Evolutionary conservation across 805 yeast species (phyloP).

Genomic region (Kazachstania martiniae): DNA sequence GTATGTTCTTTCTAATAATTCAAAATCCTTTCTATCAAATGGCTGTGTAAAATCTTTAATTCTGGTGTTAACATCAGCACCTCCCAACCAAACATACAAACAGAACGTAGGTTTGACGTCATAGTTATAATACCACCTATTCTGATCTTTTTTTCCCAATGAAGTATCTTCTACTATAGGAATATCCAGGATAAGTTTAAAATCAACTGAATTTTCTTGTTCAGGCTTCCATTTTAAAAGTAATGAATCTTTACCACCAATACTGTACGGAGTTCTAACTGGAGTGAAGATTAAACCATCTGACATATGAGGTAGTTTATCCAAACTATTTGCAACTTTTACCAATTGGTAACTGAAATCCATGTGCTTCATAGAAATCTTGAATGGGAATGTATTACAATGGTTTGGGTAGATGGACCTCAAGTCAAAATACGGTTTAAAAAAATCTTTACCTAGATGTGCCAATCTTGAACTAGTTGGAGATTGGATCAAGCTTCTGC

Average conservation of each 20-base stretch:
- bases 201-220: slow-evolving; percentile 89
- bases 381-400: slow-evolving; percentile 71
- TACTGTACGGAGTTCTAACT: slow-evolving; percentile 72
- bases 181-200: slow-evolving; percentile 44
- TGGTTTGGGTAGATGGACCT: slow-evolving; percentile 62
- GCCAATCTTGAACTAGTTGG: slow-evolving; percentile 77
- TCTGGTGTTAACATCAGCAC: slow-evolving; percentile 26
- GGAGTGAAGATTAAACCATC: slow-evolving; percentile 95
- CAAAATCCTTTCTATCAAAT: slow-evolving; percentile 23
- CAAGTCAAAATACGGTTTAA: slow-evolving; percentile 68
- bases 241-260: slow-evolving; percentile 74
- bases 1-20: slow-evolving; percentile 36
- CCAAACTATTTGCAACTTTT: slow-evolving; percentile 61
- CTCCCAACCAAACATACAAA: slow-evolving; percentile 72
- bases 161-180: slow-evolving; percentile 27
- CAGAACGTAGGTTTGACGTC: slow-evolving; percentile 66
- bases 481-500: slow-evolving; percentile 55
- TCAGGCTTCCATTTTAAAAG: slow-evolving; percentile 96
- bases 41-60: slow-evolving; percentile 23
- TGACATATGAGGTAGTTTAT: slow-evolving; percentile 70
- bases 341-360: slow-evolving; percentile 67
- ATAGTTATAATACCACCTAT: slow-evolving; percentile 66
- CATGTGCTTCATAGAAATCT: slow-evolving; percentile 81
- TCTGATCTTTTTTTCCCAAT: slow-evolving; percentile 44
- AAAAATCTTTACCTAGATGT: slow-evolving; percentile 69